These are phyloP conservation scores for Dictyostelium discoideum DNA, from an alignment of 78 protist genomes.

Conservation along the genomic window DNA sequence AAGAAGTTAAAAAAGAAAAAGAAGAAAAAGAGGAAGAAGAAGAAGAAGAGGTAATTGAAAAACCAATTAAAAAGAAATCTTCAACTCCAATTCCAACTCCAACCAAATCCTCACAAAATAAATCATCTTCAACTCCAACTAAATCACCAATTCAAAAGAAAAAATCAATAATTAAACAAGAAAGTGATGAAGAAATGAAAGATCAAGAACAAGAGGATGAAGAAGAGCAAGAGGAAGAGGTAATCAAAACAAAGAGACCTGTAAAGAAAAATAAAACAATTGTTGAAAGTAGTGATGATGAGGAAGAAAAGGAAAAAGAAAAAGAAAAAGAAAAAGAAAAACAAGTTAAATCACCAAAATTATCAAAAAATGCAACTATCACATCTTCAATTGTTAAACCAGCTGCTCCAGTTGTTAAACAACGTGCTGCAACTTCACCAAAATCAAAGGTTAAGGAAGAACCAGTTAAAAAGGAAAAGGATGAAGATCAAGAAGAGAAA, in stretches of 20 bases:
- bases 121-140: not conserved
- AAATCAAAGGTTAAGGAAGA: not conserved
- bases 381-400: not conserved
- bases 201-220: not conserved
- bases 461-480: not conserved
- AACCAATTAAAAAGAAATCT: not conserved
- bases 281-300: not conserved
- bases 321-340: not conserved
- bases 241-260: not conserved
- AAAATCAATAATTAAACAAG: not conserved
- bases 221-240: not conserved
- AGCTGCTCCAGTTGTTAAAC: not conserved
- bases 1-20: not conserved
- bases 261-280: slow-evolving; percentile 16
- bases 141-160: not conserved
- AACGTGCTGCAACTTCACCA: not conserved
- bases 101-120: not conserved
- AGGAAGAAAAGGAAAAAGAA: not conserved
- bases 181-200: not conserved
- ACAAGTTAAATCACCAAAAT: not conserved
- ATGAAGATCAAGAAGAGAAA: not conserved
- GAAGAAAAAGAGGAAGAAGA: not conserved
- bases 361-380: not conserved
- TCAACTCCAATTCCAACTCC: no score
- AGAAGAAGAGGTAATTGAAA: not conserved